These are phyloP conservation scores for Exophiala sp. DNA, from an alignment of 2,329 filamentous ascomycete species.

Conservation along the genomic window DNA sequence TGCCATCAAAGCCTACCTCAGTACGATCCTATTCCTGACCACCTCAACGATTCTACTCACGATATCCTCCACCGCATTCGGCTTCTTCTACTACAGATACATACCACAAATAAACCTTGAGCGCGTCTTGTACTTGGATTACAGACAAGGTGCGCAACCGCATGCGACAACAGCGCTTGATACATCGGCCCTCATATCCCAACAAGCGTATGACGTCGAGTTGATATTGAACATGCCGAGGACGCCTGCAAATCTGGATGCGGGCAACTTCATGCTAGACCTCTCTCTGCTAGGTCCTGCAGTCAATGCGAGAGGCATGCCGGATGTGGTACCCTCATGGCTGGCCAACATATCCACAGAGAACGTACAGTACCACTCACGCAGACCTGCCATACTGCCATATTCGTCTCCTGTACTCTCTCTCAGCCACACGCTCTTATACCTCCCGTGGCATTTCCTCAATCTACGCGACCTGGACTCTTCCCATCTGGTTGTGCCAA, in stretches of 20 bases:
- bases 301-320: constrained; percentile 5
- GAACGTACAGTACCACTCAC: constrained; percentile 55
- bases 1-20: constrained; percentile 63
- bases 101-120: constrained; percentile 63
- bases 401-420: constrained; percentile 72
- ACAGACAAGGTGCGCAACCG: constrained; percentile 40
- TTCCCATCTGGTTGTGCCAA: constrained; percentile 60
- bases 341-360: constrained; percentile 38
- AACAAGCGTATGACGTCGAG: constrained; percentile 80
- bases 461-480: constrained; percentile 53
- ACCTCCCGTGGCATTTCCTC: constrained; percentile 24
- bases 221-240: constrained; percentile 73
- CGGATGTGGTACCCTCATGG: constrained; percentile 15
- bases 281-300: constrained; percentile 60
- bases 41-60: constrained; percentile 55
- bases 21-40: constrained; percentile 52
- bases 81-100: constrained; percentile 65
- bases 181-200: constrained; percentile 54
- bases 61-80: constrained; percentile 59
- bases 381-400: constrained; percentile 73
- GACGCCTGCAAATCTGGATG: constrained; percentile 68
- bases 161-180: constrained; percentile 52
- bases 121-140: constrained; percentile 64
- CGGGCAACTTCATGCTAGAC: constrained; percentile 94
- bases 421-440: constrained; percentile 36